Percentiles rank a stretch among this genome's conserved stretches.
Evolutionary conservation across 1,139 yeast species (phyloP).

Genomic region (Zygosaccharomyces sapae): DNA sequence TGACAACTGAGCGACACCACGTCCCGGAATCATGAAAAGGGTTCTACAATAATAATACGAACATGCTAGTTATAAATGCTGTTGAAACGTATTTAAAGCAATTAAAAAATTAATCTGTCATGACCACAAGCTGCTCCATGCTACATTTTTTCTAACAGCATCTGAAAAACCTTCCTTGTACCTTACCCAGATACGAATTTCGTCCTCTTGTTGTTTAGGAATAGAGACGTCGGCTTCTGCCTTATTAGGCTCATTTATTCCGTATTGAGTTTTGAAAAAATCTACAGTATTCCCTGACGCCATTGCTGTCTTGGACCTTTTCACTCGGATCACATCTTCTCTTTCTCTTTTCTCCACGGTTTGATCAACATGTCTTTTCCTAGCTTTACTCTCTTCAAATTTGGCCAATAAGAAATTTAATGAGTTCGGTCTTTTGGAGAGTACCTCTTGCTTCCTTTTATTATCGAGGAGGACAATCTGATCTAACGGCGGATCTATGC

Average conservation of each 20-base stretch:
- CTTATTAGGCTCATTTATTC: conserved; percentile 9
- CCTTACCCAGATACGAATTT: conserved; percentile 73
- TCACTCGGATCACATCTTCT: conserved; percentile 26
- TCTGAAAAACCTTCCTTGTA: conserved; percentile 91
- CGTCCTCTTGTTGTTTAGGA: conserved; percentile 21
- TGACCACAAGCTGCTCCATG: conserved; percentile 66
- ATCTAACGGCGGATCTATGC: conserved; percentile 36
- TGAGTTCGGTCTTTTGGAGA: conserved; percentile 33
- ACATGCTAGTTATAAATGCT: background rate
- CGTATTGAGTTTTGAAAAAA: conserved; percentile 39
- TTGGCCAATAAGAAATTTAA: conserved; percentile 40
- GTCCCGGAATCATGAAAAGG: background rate
- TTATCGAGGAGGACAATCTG: conserved; percentile 27
- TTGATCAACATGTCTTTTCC: conserved; percentile 38
- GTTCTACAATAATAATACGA: background rate
- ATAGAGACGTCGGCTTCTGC: conserved; percentile 1
- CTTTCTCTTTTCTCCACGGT: conserved; percentile 29
- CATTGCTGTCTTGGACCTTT: conserved; percentile 33
- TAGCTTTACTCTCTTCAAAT: conserved; percentile 39
- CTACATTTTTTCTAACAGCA: conserved; percentile 82
- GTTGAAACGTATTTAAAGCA: background rate
- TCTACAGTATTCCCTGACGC: conserved; percentile 29
- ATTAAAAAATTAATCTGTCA: conserved; percentile 9
- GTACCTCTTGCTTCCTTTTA: conserved; percentile 25
- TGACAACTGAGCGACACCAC: background rate